These are phyloP conservation scores for Cyclospora cayetanensis DNA, from an alignment of 169 alveolate species.

Conservation along the genomic window DNA sequence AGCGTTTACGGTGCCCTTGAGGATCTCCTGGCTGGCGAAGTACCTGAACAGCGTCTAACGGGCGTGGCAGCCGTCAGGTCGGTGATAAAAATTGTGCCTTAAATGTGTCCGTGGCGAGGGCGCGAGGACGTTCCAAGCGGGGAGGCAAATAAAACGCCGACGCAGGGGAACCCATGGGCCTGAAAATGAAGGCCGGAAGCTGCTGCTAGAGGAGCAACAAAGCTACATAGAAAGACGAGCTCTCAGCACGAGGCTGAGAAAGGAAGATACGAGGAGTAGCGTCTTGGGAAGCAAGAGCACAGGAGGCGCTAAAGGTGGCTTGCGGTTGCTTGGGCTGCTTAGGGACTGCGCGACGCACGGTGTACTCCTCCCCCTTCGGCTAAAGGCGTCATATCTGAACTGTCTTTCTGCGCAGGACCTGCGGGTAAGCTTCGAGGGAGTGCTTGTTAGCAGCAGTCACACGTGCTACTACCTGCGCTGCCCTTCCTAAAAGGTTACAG, in stretches of 20 bases:
- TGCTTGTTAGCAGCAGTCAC: no score
- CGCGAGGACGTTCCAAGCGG: no score
- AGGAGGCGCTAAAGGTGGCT: not conserved
- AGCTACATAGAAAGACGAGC: not conserved
- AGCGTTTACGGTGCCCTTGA: not conserved
- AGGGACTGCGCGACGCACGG: not conserved
- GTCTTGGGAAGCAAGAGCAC: not conserved
- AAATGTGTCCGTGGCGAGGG: no score
- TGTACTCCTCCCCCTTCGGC: not conserved
- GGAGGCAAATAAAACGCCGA: no score
- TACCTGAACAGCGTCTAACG: not conserved
- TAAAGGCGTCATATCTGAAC: not conserved
- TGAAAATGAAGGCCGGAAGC: no score
- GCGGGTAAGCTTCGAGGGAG: not conserved
- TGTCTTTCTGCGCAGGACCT: not conserved
- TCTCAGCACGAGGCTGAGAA: not conserved
- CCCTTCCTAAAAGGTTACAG: no score
- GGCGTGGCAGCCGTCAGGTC: not conserved
- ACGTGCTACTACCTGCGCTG: no score
- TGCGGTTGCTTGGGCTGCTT: not conserved
- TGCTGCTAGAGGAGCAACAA: not conserved
- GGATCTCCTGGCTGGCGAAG: not conserved
- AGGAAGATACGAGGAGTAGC: not conserved
- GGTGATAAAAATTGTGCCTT: not conserved
- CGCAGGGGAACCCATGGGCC: no score